Conservation (phyloP, 2,329 filamentous ascomycete species). For the Aureobasidium lini region DNA sequence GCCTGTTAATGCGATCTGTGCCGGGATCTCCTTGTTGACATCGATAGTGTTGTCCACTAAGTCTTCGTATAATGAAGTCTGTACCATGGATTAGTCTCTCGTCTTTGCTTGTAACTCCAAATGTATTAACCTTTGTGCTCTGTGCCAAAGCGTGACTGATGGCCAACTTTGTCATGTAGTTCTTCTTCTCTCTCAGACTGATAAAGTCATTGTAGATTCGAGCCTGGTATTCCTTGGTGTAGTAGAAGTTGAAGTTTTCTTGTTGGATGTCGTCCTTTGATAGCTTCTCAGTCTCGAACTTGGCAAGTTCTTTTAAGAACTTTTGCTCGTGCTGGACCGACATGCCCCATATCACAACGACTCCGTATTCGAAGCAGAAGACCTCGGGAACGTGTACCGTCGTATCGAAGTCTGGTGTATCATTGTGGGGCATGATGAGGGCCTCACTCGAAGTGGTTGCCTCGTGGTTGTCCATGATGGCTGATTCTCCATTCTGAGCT, state of each 20-base stretch:
- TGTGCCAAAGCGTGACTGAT: constrained; percentile 94
- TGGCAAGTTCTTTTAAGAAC: constrained; percentile 87
- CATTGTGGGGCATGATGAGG: constrained; percentile 20
- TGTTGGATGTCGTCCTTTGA: constrained; percentile 84
- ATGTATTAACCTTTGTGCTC: constrained; percentile 67
- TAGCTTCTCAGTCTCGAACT: constrained; percentile 88
- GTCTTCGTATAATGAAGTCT: constrained; percentile 94
- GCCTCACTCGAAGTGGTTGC: constrained; percentile 19
- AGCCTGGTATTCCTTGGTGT: constrained; percentile 94
- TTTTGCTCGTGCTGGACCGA: constrained; percentile 77
- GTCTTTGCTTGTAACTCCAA: not conserved
- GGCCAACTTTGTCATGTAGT: constrained; percentile 96
- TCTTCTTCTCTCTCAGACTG: constrained; percentile 82
- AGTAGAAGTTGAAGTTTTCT: constrained; percentile 99
- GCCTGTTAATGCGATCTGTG: constrained; percentile 85
- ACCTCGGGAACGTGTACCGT: constrained; percentile 87
- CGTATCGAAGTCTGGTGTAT: constrained; percentile 69
- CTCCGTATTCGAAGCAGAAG: constrained; percentile 95
- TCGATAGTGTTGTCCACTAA: constrained; percentile 90
- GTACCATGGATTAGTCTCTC: constrained; percentile 11
- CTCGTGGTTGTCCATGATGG: constrained; percentile 15
- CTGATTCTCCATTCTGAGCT: constrained; percentile 1
- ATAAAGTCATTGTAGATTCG: constrained; percentile 99
- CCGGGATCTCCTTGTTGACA: constrained; percentile 84
- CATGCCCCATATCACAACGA: constrained; percentile 99